phyloP scores from a whole-genome alignment of 2,329 filamentous ascomycete genomes.

The Ascochyta pisi region DNA sequence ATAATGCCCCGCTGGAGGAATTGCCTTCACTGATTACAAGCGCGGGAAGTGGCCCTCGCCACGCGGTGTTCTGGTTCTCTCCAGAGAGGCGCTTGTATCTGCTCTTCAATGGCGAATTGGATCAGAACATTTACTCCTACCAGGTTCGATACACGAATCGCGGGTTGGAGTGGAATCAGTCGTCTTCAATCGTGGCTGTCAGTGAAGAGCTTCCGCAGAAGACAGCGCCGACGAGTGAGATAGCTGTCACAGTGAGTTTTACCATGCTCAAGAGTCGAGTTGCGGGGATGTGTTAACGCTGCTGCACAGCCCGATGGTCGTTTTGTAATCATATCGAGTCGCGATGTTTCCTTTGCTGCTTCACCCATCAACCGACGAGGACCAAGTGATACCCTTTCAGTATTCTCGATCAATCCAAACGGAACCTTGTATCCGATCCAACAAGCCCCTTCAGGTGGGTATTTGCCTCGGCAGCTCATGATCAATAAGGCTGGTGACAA shows the following conservation, averaged over 20 bases:
- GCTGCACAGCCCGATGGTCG: conserved; percentile 48
- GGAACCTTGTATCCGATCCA: conserved; percentile 63
- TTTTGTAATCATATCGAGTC: conserved; percentile 71
- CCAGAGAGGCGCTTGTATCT: conserved; percentile 9
- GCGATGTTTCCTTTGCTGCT: conserved; percentile 63
- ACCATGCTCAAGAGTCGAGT: not conserved
- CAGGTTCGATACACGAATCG: conserved; percentile 7
- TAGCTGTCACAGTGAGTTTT: conserved; percentile 16
- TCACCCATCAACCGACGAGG: conserved; percentile 35
- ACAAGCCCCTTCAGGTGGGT: conserved; percentile 66
- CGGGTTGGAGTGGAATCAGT: conserved; percentile 10
- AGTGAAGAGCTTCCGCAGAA: conserved; percentile 11
- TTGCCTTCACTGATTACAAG: conserved; percentile 54
- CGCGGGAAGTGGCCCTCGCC: conserved; percentile 67
- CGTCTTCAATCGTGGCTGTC: not conserved
- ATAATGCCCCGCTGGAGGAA: conserved; percentile 52
- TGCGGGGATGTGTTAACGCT: not conserved
- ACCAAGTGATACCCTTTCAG: conserved; percentile 65
- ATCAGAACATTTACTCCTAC: conserved; percentile 19
- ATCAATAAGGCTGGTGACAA: conserved; percentile 68
- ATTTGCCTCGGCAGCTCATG: conserved; percentile 69
- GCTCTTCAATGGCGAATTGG: conserved; percentile 20
- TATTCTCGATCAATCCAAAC: conserved; percentile 42
- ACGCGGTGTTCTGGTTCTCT: conserved; percentile 61
- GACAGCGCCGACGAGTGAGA: conserved; percentile 20